Evolutionary conservation across 1,139 yeast genomes (phyloP).

Genomic region (Kluyveromyces sp.): DNA sequence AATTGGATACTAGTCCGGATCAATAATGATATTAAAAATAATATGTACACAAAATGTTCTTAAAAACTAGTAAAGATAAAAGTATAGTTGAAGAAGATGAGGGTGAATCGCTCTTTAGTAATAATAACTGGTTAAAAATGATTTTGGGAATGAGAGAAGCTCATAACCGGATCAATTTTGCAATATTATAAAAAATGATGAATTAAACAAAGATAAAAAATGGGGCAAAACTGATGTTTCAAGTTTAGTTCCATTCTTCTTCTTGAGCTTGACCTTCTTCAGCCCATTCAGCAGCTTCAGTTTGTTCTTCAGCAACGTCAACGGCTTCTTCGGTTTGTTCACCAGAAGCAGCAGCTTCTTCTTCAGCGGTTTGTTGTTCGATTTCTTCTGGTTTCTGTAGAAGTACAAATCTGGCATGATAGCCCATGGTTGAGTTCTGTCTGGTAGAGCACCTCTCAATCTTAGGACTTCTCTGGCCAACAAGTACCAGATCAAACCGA

Average conservation of each 20-base stretch:
- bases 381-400: slow-evolving; percentile 99
- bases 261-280: slow-evolving; percentile 49
- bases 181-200: neutral
- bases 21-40: slow-evolving; percentile 3
- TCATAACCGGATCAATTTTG: too few relatives aligned
- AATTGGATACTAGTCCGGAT: slow-evolving; percentile 1
- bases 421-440: slow-evolving; percentile 96
- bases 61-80: slow-evolving; percentile 1
- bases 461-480: slow-evolving; percentile 98
- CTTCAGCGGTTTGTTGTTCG: slow-evolving; percentile 75
- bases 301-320: slow-evolving; percentile 62
- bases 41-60: neutral
- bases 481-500: slow-evolving; percentile 99
- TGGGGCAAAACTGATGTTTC: neutral
- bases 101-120: too few relatives aligned
- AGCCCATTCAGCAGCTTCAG: slow-evolving; percentile 69
- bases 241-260: slow-evolving; percentile 16
- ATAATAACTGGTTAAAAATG: too few relatives aligned
- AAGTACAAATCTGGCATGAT: slow-evolving; percentile 99
- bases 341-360: slow-evolving; percentile 49
- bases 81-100: too few relatives aligned
- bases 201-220: neutral
- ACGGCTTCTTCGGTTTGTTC: slow-evolving; percentile 49
- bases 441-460: slow-evolving; percentile 96
- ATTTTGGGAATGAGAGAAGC: too few relatives aligned